Evolutionary conservation across 345 rosid genomes (phyloP), one percentile per base, ranked within the genome.

Genomic region (Trapa bicornis): DNA sequence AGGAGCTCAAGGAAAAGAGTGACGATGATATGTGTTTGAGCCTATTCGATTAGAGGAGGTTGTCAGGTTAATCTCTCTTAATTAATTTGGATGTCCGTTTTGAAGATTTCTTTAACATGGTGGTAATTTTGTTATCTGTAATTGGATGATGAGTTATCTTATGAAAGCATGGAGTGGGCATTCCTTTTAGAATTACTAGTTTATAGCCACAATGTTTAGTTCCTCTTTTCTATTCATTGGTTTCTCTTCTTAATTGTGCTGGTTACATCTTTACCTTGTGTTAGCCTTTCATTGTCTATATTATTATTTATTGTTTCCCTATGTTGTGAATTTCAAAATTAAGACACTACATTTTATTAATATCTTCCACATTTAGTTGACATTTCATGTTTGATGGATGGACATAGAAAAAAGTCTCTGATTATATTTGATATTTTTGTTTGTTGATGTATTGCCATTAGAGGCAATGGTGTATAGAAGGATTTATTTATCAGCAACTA

Each of bases 1-100:
- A 80, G 52, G 78, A 71, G 74, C 70, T 77, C 0, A 58, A 78
- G 57, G 81, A 78, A 70, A 81, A 80, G 72, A 80, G 84, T 36
- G 84, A 80, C 8, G 81, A 75, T 0, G 84, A 80, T 70, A 67
- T 80, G 81, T 79, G 84, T 10, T 54, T 54, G 73, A 67, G 79
- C 71, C 70, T 80, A 72, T 80, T 80, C 16, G 81, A 80, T 54
- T 78, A 75, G 72, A 61, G 14, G 15, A 15, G 45, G 29, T 37
- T 8, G 17, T 52, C 37, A 9, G 48, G 3, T 42, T n/a, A 36
- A 0, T 37, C 15, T 48, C 43, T 67, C 69, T 15, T 22, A 15
- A 8, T 37, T 35, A 6, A 64, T 10, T 64, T 38, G 39, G 66
- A n/a, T 37, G 29, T 22, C 6, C 35, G 72, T 80, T 45, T 67